Evolutionary conservation across 208 protist genomes (phyloP), one percentile per base, ranked within the genome.

Genomic region (Acanthamoeba comandoni): DNA sequence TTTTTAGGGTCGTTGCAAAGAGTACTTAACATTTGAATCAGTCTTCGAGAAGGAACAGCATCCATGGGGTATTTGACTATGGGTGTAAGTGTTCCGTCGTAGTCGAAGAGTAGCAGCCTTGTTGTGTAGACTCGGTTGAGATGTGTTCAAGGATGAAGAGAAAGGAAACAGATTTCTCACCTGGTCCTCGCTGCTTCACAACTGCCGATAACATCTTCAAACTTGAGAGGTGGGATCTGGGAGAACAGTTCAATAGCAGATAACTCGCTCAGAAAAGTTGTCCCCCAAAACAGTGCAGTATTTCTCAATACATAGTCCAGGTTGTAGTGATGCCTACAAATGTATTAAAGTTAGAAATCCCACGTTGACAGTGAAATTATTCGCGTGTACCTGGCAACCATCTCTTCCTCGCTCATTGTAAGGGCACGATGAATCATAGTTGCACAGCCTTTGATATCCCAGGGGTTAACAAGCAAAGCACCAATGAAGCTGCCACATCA

Each of bases 51-150:
- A 43, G 91, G 51, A 4, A 49, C 51, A 29, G 85, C 85, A 39
- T 91, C 85, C 22, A 52, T 29, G 65, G 85, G 85, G 65, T 91
- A 80, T 52, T 79, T 91, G 26, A 91, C 85, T 49, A 91, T 91
- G 26, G 64, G 64, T 29, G 85, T 94, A 3, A 95, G 57, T 9
- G 94, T 95, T 19, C 94, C 94, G 70, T 95, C 94, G 39, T 95
- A 95, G 26, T 93, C 93, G 43, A 95, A 71, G 15, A 95, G 70
- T 9, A 95, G 75, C 31, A 95, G 29, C n/a, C 80, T 0, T 62
- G 58, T 2, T 31, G 58, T 19, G 58, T 65, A 19, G 29, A 24
- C 58, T 7, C 22, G 5, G 58, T 65, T n/a, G 22, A 26, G 0
- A 26, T 17, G 58, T 26, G n/a, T n/a, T 15, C n/a, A 70, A 24